Conservation (phyloP, 2,329 filamentous ascomycete genomes). For the Eutypella sp. region DNA sequence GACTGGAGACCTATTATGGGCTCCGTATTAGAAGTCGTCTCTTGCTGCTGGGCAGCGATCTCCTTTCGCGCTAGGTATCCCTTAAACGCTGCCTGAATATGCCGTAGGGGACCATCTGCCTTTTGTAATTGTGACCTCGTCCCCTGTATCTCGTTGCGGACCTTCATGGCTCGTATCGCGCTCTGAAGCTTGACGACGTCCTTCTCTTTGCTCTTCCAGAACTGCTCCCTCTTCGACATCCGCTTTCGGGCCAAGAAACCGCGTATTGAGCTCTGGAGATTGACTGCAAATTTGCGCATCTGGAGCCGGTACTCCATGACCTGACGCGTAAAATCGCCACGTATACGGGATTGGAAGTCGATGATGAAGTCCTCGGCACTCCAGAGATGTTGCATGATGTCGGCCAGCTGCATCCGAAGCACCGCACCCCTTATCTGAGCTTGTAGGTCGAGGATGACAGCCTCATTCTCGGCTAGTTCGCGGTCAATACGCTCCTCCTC, state of each 20-base stretch:
- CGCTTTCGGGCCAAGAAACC: conserved; percentile 68
- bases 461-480: conserved; percentile 74
- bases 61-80: conserved; percentile 61
- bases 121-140: conserved; percentile 54
- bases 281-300: conserved; percentile 76
- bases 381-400: conserved; percentile 87
- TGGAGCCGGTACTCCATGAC: conserved; percentile 74
- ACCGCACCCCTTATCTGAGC: conserved; percentile 80
- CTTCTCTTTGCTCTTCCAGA: conserved; percentile 65
- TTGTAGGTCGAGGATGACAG: conserved; percentile 72
- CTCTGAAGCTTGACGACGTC: conserved; percentile 79
- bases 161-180: conserved; percentile 66
- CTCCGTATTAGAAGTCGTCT: conserved; percentile 47
- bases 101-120: conserved; percentile 58
- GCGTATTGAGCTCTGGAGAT: conserved; percentile 73
- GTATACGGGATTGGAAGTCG: conserved; percentile 79
- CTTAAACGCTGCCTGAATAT: conserved; percentile 61
- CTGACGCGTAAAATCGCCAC: conserved; percentile 83
- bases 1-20: conserved; percentile 59
- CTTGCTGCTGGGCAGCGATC: conserved; percentile 50
- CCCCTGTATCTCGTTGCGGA: conserved; percentile 52
- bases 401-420: conserved; percentile 68
- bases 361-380: conserved; percentile 72
- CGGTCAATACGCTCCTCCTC: conserved; percentile 85
- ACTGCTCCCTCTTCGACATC: conserved; percentile 56